phyloP scores from a whole-genome alignment of 345 rosid genomes.

The Ailanthus altissimus region DNA sequence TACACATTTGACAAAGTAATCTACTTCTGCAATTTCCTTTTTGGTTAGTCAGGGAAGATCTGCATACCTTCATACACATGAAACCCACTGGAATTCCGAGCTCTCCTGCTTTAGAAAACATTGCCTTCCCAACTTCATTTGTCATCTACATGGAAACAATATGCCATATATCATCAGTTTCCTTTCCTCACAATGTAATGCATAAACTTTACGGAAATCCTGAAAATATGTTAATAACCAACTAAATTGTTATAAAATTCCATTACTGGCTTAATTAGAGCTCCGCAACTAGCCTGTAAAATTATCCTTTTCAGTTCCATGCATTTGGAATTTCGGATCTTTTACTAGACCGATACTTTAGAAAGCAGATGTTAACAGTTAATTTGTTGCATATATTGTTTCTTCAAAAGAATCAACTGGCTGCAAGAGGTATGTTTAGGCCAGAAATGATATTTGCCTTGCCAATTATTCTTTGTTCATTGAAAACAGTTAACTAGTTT shows the following conservation, averaged over 20 bases:
- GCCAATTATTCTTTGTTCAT: background rate
- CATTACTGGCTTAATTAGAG: background rate
- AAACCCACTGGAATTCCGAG: slow-evolving; percentile 89
- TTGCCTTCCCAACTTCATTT: slow-evolving; percentile 76
- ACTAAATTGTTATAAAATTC: background rate
- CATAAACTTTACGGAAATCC: background rate
- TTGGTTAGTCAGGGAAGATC: slow-evolving; percentile 1
- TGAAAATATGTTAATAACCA: background rate
- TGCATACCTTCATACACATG: slow-evolving; percentile 88
- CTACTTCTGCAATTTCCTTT: background rate
- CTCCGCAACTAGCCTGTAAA: background rate
- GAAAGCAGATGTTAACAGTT: background rate
- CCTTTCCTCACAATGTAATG: background rate
- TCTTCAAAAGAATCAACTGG: background rate
- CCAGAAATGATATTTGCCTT: background rate
- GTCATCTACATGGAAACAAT: slow-evolving; percentile 60
- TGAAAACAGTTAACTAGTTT: background rate
- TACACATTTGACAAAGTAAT: background rate
- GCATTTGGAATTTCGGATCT: background rate
- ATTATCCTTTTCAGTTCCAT: background rate
- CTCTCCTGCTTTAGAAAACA: slow-evolving; percentile 89
- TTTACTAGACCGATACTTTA: background rate
- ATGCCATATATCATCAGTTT: background rate
- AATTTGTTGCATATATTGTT: background rate
- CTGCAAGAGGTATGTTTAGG: background rate